Base-by-base conservation (phyloP, 495 filamentous ascomycete species). In the Aspergillus affinis region DNA sequence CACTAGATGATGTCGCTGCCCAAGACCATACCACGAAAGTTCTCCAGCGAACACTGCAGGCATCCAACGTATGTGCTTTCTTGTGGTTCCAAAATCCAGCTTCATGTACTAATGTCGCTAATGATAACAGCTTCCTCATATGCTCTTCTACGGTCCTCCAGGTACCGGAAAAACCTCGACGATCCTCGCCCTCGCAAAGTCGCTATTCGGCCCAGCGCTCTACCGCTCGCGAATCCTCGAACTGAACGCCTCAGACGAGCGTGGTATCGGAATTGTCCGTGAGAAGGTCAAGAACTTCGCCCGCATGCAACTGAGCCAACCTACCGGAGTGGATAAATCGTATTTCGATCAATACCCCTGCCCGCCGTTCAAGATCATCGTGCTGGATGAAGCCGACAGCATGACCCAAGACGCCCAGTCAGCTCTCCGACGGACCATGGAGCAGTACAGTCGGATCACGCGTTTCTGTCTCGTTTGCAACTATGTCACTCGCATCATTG, bases 101-200 rank as follows among this genome's bases (percentile, higher is more conserved):
- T 48, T 27, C 13, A 32, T 21, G 6, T 6, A 53, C 27, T 44
- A 30, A 26, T 4, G 13, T 51, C n/a, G 41, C 57, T 59, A 51
- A 55, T 52, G 19, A 18, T 9, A 10, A 29, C 57, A 93, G 90
- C 88, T 99, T 51, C 94, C 94, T 20, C 95, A 99, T 74, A 97
- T 99, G 92, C 91, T 99, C 70, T 98, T 98, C 81, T 99, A 99
- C 68, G 95, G 95, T 7, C 95, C 94, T 0, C 94, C 94, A 0
- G 94, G 94, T 46, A 99, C 95, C 1, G 94, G 94, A 63, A 99
- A 99, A 75, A 99, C 94, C n/a, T 96, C 92, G 5, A 98, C 95
- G 1, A 92, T 99, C 69, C 91, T 99, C 64, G 88, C 88, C 17
- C 91, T 99, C 30, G 92, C 93, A 45, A 97, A 97, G 75, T 93